Evolutionary conservation across 2,329 filamentous ascomycete species (phyloP).

Genomic region (Tricladium varicosporioides): DNA sequence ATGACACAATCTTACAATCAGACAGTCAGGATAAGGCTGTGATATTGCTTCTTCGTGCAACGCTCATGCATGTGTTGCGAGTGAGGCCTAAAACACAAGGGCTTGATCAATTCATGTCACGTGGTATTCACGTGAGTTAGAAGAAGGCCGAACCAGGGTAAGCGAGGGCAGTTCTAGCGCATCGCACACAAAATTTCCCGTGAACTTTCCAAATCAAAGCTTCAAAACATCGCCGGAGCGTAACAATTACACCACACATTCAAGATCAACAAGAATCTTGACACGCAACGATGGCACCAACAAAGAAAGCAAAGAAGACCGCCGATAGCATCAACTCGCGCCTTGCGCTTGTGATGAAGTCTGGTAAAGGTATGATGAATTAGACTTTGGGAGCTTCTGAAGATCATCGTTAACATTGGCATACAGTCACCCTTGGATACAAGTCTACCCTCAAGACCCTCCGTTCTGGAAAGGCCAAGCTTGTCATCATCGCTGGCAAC

Average conservation of each 20-base stretch:
- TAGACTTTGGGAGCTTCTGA: not conserved
- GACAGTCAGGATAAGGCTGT: not conserved
- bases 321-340: conserved; percentile 70
- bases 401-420: conserved; percentile 4
- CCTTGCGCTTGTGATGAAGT: conserved; percentile 63
- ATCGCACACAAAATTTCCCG: conserved; percentile 52
- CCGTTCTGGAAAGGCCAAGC: conserved; percentile 95
- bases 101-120: not conserved
- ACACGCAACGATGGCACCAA: conserved; percentile 43
- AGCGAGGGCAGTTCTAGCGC: not conserved
- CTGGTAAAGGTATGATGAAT: conserved; percentile 54
- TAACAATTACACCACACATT: conserved; percentile 27
- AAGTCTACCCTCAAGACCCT: conserved; percentile 88
- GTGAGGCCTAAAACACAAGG: not conserved
- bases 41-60: not conserved
- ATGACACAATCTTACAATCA: not conserved
- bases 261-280: conserved; percentile 29
- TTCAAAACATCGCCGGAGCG: conserved; percentile 35
- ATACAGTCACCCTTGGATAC: conserved; percentile 79
- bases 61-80: not conserved
- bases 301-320: conserved; percentile 80
- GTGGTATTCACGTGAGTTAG: not conserved
- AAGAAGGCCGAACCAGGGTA: not conserved
- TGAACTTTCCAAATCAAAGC: conserved; percentile 30
- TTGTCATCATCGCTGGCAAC: conserved; percentile 94